These are phyloP conservation scores for Geotrichum carabidarum DNA, from an alignment of 1,139 yeast genomes.

Conservation along the genomic window DNA sequence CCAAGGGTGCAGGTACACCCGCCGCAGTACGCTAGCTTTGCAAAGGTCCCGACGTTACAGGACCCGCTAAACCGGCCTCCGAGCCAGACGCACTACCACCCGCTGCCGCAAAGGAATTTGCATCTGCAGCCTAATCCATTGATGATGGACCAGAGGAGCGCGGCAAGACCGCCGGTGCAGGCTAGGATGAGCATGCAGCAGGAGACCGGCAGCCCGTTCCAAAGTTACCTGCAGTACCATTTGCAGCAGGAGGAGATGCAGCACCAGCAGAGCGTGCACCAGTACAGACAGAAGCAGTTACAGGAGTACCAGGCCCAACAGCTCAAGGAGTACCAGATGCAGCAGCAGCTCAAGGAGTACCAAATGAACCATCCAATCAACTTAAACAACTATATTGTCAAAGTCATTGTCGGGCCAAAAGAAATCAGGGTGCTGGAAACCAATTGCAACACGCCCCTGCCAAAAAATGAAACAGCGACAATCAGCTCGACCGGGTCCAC, in stretches of 20 bases:
- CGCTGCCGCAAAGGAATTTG: too few species aligned
- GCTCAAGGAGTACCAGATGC: not conserved
- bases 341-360: conserved; percentile 1
- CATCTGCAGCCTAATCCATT: too few species aligned
- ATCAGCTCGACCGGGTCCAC: conserved; percentile 8
- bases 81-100: too few species aligned
- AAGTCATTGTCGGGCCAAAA: conserved; percentile 13
- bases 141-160: too few species aligned
- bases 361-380: conserved; percentile 9
- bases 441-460: not conserved
- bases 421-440: conserved; percentile 10
- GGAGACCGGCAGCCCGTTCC: conserved; percentile 5
- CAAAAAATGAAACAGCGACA: not conserved
- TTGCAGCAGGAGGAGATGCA: conserved; percentile 2
- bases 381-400: conserved; percentile 5
- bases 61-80: too few species aligned
- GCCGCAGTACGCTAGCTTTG: too few species aligned
- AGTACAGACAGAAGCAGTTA: not conserved
- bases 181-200: not conserved
- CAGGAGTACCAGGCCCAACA: not conserved
- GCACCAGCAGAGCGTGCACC: not conserved
- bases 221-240: conserved; percentile 7
- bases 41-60: too few species aligned
- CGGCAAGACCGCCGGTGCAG: not conserved
- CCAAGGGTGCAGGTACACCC: too few species aligned